These are phyloP conservation scores for Gynandropsis gynandra DNA, from an alignment of 345 rosid species.

Conservation along the genomic window DNA sequence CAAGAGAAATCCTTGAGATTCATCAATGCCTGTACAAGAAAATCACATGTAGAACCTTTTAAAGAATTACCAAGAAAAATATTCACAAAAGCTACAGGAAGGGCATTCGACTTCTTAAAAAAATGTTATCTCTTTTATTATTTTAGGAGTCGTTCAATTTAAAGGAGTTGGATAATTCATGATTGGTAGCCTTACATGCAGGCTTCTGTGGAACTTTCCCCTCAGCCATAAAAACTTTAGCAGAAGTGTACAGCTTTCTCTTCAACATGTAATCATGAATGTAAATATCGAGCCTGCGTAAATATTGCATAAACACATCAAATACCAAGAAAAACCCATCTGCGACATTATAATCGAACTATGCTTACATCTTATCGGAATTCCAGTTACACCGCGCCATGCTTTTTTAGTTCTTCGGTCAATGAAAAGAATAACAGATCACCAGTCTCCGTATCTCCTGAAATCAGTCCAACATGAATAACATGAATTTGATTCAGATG, in stretches of 20 bases:
- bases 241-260: slow-evolving; percentile 57
- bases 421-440: too few relatives aligned
- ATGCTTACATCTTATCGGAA: slow-evolving; percentile 62
- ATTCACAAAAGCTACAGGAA: too few relatives aligned
- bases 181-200: slow-evolving; percentile 40
- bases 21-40: slow-evolving; percentile 51
- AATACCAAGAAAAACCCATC: neutral
- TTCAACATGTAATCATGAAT: slow-evolving; percentile 66
- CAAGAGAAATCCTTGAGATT: slow-evolving; percentile 70
- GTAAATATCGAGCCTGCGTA: slow-evolving; percentile 60
- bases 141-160: neutral
- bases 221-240: slow-evolving; percentile 62
- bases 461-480: too few relatives aligned
- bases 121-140: too few relatives aligned
- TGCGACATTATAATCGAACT: neutral
- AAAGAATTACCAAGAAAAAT: neutral
- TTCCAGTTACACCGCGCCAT: slow-evolving; percentile 80
- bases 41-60: neutral
- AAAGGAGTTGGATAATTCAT: neutral
- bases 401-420: neutral
- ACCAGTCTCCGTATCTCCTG: too few relatives aligned
- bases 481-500: too few relatives aligned
- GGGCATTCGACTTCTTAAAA: too few relatives aligned
- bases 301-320: slow-evolving; percentile 3
- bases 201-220: slow-evolving; percentile 66